A percentile compares a stretch with the other conserved stretches of the same genome.
Evolutionary conservation across 345 rosid species (phyloP).

Genomic region (Dipteronia sinensis): DNA sequence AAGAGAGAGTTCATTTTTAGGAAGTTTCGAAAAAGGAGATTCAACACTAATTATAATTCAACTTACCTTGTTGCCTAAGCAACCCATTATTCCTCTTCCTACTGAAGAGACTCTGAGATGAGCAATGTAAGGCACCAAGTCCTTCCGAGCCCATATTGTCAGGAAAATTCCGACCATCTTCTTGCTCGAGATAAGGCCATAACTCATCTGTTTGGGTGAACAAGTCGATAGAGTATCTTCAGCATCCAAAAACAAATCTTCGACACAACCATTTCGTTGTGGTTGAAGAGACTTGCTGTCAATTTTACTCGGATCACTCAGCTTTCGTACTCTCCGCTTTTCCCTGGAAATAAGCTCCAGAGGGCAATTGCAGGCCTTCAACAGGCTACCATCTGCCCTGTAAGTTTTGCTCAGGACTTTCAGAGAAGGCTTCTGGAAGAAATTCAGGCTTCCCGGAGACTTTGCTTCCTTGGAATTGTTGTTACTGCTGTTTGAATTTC

Average conservation of each 20-base stretch:
- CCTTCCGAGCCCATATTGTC: slow-evolving; percentile 80
- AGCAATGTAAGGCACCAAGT: slow-evolving; percentile 80
- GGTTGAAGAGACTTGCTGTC: slow-evolving; percentile 38
- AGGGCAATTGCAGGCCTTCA: slow-evolving; percentile 83
- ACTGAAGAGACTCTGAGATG: slow-evolving; percentile 81
- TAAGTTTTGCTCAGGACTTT: slow-evolving; percentile 72
- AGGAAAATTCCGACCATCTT: slow-evolving; percentile 98
- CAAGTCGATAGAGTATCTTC: slow-evolving; percentile 29
- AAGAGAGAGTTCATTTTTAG: too few species aligned
- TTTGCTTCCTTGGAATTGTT: slow-evolving; percentile 44
- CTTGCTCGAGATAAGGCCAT: slow-evolving; percentile 75
- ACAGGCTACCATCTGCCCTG: slow-evolving; percentile 61
- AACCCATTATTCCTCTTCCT: slow-evolving; percentile 94
- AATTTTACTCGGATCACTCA: slow-evolving; percentile 40
- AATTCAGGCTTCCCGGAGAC: slow-evolving; percentile 42
- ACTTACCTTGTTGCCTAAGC: slow-evolving; percentile 87
- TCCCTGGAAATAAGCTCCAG: slow-evolving; percentile 36
- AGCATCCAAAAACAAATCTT: slow-evolving; percentile 31
- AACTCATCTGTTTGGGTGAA: slow-evolving; percentile 40
- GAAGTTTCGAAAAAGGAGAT: too few species aligned
- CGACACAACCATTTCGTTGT: slow-evolving; percentile 28
- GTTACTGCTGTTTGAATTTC: slow-evolving; percentile 19
- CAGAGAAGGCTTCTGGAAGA: slow-evolving; percentile 77
- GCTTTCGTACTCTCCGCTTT: slow-evolving; percentile 42
- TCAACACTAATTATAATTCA: too few species aligned